A percentile compares a stretch with the other conserved stretches of the same genome.
Conservation (phyloP, 2,329 filamentous ascomycete genomes). For the Sarocladium brachiariae region DNA sequence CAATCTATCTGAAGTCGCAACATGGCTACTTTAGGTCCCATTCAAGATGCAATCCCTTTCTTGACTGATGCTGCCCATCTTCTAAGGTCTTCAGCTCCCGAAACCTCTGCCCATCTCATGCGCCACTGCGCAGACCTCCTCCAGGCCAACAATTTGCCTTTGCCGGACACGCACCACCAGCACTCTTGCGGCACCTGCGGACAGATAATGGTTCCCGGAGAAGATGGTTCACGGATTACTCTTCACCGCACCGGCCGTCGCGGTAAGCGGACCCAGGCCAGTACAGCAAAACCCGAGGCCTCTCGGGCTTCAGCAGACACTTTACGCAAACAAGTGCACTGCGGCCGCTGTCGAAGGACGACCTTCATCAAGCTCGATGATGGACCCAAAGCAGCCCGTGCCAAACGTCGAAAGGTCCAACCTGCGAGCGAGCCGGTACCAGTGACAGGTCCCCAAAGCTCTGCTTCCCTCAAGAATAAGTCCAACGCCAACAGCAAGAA, state of each 20-base stretch:
- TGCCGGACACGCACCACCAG: slow-evolving; percentile 43
- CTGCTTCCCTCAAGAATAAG: slow-evolving; percentile 25
- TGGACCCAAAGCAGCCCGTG: neutral
- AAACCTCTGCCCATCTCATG: slow-evolving; percentile 55
- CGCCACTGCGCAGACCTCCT: slow-evolving; percentile 43
- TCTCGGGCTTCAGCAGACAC: neutral
- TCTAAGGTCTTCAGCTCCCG: slow-evolving; percentile 43
- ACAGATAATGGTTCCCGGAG: slow-evolving; percentile 50
- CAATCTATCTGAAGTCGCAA: too few relatives aligned
- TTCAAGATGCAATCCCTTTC: slow-evolving; percentile 15
- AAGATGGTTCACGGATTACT: slow-evolving; percentile 23
- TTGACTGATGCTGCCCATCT: slow-evolving; percentile 55
- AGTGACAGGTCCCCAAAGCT: slow-evolving; percentile 11
- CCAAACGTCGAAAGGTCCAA: neutral
- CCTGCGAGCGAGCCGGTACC: slow-evolving; percentile 1
- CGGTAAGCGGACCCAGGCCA: slow-evolving; percentile 11
- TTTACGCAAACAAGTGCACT: slow-evolving; percentile 25
- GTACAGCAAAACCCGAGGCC: slow-evolving; percentile 8
- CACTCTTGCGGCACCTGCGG: slow-evolving; percentile 55
- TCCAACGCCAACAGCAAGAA: slow-evolving; percentile 57
- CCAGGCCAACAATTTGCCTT: slow-evolving; percentile 35
- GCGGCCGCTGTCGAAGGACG: slow-evolving; percentile 36
- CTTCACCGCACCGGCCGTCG: slow-evolving; percentile 3
- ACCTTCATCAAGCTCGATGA: slow-evolving; percentile 34
- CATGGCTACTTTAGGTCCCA: neutral